Evolutionary conservation across 495 filamentous ascomycete species (phyloP).

Genomic region (Massariosphaeria phaeospora): DNA sequence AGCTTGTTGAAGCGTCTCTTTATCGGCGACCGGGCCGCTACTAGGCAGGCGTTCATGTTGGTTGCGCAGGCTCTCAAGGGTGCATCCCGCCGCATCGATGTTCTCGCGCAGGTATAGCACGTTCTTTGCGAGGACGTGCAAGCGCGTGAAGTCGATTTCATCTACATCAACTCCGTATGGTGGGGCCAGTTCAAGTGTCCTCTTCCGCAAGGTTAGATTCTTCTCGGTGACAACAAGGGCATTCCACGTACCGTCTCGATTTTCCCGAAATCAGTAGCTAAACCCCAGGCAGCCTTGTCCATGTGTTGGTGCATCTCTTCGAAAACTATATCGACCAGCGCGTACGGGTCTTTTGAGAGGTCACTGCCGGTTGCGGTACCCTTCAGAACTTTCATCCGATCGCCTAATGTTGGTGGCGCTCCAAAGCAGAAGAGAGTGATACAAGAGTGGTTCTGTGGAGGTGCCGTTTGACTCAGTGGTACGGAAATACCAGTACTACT

Average conservation of each 20-base stretch:
- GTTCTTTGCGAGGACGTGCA: constrained; percentile 15
- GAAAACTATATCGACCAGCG: constrained; percentile 4
- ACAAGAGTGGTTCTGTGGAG: not conserved
- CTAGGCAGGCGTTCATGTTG: not conserved
- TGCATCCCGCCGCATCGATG: not conserved
- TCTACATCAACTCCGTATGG: not conserved
- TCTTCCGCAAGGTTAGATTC: not conserved
- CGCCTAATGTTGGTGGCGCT: not conserved
- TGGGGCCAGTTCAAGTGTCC: not conserved
- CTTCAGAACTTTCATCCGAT: not conserved
- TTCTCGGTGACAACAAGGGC: not conserved
- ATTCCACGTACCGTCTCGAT: constrained; percentile 4
- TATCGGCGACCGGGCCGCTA: not conserved
- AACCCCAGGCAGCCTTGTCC: constrained; percentile 5
- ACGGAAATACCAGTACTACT: not conserved
- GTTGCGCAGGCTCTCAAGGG: not conserved
- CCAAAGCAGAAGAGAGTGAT: constrained; percentile 13
- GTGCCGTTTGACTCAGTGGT: not conserved
- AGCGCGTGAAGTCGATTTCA: constrained; percentile 3
- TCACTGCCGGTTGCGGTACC: not conserved
- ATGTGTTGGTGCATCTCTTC: constrained; percentile 7
- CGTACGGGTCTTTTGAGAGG: constrained; percentile 4
- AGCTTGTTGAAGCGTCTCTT: not conserved
- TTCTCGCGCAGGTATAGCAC: constrained; percentile 9
- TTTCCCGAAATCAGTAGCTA: constrained; percentile 1